A percentile compares a stretch with the other conserved stretches of the same genome.
Evolutionary conservation across 305 asterid genomes (phyloP).

Genomic region (Fraxinus floribunda): DNA sequence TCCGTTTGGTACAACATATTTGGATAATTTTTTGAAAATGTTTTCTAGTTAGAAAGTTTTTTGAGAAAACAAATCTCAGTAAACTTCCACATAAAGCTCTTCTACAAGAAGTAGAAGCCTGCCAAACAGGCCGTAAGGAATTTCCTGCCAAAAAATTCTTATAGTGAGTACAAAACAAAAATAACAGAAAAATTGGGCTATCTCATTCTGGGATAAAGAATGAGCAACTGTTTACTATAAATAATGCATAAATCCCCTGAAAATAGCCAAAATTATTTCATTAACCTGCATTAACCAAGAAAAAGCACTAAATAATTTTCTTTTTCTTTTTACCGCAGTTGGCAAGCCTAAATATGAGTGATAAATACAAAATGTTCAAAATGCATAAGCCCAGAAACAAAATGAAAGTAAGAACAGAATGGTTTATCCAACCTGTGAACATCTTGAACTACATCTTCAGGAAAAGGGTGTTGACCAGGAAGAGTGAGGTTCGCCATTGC

Average conservation of each 20-base stretch:
- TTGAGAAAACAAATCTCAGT: too few relatives aligned
- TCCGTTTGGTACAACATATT: not conserved
- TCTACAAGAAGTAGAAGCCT: too few relatives aligned
- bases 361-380: not conserved
- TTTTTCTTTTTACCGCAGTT: not conserved
- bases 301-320: not conserved
- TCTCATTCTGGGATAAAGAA: not conserved
- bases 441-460: conserved; percentile 63
- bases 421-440: conserved; percentile 50
- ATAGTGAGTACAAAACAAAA: not conserved
- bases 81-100: too few relatives aligned
- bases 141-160: not conserved
- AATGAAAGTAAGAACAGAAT: not conserved
- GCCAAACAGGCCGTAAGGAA: not conserved
- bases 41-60: too few relatives aligned
- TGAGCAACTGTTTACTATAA: not conserved
- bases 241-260: not conserved
- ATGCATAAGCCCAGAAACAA: not conserved
- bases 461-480: conserved; percentile 77
- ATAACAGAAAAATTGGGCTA: too few relatives aligned
- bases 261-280: not conserved
- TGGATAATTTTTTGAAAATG: too few relatives aligned
- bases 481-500: conserved; percentile 52
- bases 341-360: not conserved
- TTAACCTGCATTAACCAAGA: not conserved